These are phyloP conservation scores for Phytopythium vexans DNA, from an alignment of 352 stramenopile genomes.

Conservation along the genomic window DNA sequence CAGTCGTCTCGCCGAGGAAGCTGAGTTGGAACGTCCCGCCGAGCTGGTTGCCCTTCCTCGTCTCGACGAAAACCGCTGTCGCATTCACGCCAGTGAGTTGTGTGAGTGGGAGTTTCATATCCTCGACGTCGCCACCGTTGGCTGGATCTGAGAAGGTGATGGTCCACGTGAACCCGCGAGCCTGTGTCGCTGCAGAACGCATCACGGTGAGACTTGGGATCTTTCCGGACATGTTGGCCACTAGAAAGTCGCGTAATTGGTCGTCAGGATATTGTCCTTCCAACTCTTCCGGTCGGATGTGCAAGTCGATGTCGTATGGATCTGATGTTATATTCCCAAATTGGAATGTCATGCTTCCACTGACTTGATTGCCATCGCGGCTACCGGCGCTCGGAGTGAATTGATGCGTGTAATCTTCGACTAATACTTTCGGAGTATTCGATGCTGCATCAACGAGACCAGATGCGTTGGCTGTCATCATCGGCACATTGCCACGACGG, in stretches of 20 bases:
- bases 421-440: constrained; percentile 14
- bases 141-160: constrained; percentile 59
- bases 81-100: constrained; percentile 32
- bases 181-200: constrained; percentile 58
- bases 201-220: constrained; percentile 52
- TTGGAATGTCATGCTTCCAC: constrained; percentile 70
- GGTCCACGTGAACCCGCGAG: constrained; percentile 76
- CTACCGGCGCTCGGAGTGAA: constrained; percentile 57
- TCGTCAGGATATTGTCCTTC: constrained; percentile 29
- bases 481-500: constrained; percentile 82
- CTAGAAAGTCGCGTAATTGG: constrained; percentile 37
- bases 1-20: constrained; percentile 94
- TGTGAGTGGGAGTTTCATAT: constrained; percentile 33
- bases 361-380: constrained; percentile 90
- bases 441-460: constrained; percentile 19
- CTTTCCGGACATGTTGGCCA: constrained; percentile 20
- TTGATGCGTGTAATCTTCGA: constrained; percentile 44
- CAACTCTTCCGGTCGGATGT: constrained; percentile 31
- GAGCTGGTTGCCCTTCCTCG: constrained; percentile 85
- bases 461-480: constrained; percentile 33
- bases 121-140: constrained; percentile 84
- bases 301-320: constrained; percentile 34
- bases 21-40: constrained; percentile 90
- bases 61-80: constrained; percentile 59
- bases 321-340: constrained; percentile 39